Percentiles rank a stretch among this genome's conserved stretches.
These are phyloP conservation scores for Tripterygium wilfordii DNA, from an alignment of 177 flowering plant species.

Conservation along the genomic window DNA sequence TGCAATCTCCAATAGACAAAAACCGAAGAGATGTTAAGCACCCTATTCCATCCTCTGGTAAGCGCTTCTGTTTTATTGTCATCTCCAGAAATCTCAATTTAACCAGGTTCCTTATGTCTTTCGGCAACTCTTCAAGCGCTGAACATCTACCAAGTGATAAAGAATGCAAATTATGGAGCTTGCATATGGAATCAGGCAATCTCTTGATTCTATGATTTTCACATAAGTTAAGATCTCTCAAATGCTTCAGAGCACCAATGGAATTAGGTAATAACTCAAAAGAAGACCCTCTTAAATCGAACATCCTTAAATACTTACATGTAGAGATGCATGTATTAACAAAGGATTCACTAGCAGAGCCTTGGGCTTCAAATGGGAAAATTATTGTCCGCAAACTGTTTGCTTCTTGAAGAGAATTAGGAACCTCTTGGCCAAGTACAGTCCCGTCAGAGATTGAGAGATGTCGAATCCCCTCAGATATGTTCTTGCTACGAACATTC, in stretches of 20 bases:
- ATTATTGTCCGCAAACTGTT: too few relatives aligned
- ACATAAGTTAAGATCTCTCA: background rate
- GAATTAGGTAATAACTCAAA: slow-evolving; percentile 1
- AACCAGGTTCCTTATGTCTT: background rate
- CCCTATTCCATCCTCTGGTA: background rate
- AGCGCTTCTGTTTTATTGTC: background rate
- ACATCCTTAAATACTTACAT: background rate
- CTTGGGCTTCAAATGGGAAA: too few relatives aligned
- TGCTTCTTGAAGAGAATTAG: too few relatives aligned
- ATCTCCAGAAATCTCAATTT: background rate
- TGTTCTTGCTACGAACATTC: background rate
- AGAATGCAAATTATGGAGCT: slow-evolving; percentile 3
- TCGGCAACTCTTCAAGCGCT: background rate
- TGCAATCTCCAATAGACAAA: too few relatives aligned
- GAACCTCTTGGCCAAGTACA: background rate
- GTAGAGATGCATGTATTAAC: background rate
- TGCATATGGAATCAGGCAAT: slow-evolving; percentile 3
- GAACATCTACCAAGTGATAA: background rate
- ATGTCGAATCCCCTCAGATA: background rate
- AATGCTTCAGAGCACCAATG: slow-evolving; percentile 4
- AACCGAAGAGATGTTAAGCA: background rate
- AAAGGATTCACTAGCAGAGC: background rate
- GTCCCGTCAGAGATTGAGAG: background rate
- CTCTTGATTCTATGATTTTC: background rate
- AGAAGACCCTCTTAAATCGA: background rate